Conservation (phyloP, 805 yeast species). For the Wickerhamomyces subpelliculosus region DNA sequence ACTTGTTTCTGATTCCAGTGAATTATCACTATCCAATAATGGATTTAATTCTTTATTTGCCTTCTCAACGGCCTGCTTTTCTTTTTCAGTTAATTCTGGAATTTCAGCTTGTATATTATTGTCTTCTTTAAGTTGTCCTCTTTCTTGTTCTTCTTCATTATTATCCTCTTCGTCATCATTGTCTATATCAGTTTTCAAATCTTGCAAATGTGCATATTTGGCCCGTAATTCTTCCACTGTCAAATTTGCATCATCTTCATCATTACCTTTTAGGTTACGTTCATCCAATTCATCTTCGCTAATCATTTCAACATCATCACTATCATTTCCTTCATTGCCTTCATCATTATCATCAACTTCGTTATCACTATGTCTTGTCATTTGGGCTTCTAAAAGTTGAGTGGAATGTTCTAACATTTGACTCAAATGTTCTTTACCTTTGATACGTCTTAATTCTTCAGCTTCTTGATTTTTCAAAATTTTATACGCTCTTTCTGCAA, state of each 20-base stretch:
- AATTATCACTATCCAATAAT: constrained; percentile 22
- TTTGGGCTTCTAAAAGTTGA: constrained; percentile 79
- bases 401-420: constrained; percentile 90
- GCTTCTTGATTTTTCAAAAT: constrained; percentile 70
- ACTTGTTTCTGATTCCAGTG: constrained; percentile 18
- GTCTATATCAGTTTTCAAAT: constrained; percentile 20
- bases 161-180: constrained; percentile 15
- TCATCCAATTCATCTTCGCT: constrained; percentile 28
- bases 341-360: constrained; percentile 20
- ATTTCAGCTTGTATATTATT: constrained; percentile 1
- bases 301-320: constrained; percentile 8
- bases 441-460: constrained; percentile 70
- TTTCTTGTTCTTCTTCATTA: constrained; percentile 5
- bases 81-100: constrained; percentile 18
- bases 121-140: constrained; percentile 19
- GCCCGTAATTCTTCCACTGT: constrained; percentile 23
- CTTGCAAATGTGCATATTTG: constrained; percentile 20
- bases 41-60: constrained; percentile 13
- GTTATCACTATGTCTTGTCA: constrained; percentile 41
- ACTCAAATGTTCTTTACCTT: constrained; percentile 82
- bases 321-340: constrained; percentile 5
- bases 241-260: constrained; percentile 22
- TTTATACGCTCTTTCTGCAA: constrained; percentile 77
- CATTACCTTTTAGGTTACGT: constrained; percentile 23
- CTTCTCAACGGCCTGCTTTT: constrained; percentile 19